These are phyloP conservation scores for Scheffersomyces illinoinensis DNA, from an alignment of 1,139 yeast genomes.

Conservation along the genomic window DNA sequence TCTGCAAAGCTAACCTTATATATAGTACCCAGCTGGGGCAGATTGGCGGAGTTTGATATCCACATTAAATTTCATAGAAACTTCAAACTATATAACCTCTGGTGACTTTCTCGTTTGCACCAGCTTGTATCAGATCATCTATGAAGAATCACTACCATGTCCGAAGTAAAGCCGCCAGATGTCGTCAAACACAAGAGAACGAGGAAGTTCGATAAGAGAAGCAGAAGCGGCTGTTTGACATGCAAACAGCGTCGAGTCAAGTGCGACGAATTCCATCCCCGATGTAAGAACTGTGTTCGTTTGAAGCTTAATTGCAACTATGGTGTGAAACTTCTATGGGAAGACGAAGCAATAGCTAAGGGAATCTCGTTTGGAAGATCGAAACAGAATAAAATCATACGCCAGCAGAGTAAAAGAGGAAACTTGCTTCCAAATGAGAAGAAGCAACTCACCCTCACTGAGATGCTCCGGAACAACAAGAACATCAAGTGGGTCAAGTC, in stretches of 20 bases:
- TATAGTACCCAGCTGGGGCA: not conserved
- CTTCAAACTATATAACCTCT: not conserved
- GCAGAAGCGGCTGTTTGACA: constrained; percentile 27
- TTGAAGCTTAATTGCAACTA: constrained; percentile 20
- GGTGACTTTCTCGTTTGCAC: not conserved
- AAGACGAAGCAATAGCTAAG: constrained; percentile 30
- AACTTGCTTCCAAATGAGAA: constrained; percentile 3
- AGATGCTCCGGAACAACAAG: constrained; percentile 7
- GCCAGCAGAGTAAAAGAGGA: constrained; percentile 11
- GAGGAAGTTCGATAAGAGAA: constrained; percentile 10
- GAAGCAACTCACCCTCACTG: constrained; percentile 11
- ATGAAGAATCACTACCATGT: not conserved
- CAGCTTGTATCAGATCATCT: not conserved
- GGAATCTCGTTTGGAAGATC: constrained; percentile 41
- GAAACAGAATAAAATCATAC: constrained; percentile 13
- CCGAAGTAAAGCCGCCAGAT: not conserved
- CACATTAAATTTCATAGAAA: not conserved
- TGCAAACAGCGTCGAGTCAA: constrained; percentile 28
- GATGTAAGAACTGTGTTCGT: constrained; percentile 23
- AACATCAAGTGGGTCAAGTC: constrained; percentile 10
- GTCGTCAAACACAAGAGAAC: not conserved
- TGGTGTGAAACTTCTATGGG: constrained; percentile 24
- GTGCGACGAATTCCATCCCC: constrained; percentile 32
- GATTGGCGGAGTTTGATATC: not conserved
- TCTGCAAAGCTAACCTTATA: not conserved